These are phyloP conservation scores for Heterobasidion irregulare DNA, from an alignment of 1,284 basidiomycete genomes.

Conservation along the genomic window DNA sequence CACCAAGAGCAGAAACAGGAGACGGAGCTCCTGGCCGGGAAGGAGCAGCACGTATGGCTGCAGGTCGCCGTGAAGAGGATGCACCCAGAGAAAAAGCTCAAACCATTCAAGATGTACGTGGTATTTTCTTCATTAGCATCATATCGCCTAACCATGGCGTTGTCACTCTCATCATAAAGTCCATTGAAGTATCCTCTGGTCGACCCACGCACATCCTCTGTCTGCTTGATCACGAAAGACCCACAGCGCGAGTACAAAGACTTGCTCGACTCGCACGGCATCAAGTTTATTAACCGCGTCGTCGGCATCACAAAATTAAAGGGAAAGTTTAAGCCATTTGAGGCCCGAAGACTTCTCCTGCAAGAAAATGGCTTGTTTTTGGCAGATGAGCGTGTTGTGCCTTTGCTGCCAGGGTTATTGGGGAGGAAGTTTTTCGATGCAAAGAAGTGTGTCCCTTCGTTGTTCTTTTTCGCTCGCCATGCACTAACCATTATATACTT, in stretches of 20 bases:
- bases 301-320: conserved; percentile 86
- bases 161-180: conserved; percentile 27
- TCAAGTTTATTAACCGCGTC: conserved; percentile 89
- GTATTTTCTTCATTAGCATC: conserved; percentile 1
- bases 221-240: conserved; percentile 93
- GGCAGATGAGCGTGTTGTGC: conserved; percentile 85
- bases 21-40: conserved; percentile 69
- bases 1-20: conserved; percentile 58
- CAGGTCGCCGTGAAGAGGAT: conserved; percentile 80
- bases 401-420: conserved; percentile 80
- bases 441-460: conserved; percentile 66
- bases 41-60: conserved; percentile 82
- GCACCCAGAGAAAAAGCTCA: conserved; percentile 67
- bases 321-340: conserved; percentile 91
- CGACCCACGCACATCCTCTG: conserved; percentile 68
- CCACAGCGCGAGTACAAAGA: conserved; percentile 97
- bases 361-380: conserved; percentile 91
- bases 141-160: neutral
- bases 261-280: conserved; percentile 66
- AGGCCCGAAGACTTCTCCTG: conserved; percentile 79
- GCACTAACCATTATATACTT: neutral
- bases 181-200: conserved; percentile 76
- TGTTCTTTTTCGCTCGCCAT: neutral
- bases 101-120: conserved; percentile 78
- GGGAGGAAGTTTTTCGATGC: conserved; percentile 89